These are phyloP conservation scores for Raffaelea ambrosiae DNA, from an alignment of 2,329 filamentous ascomycete genomes.

Conservation along the genomic window DNA sequence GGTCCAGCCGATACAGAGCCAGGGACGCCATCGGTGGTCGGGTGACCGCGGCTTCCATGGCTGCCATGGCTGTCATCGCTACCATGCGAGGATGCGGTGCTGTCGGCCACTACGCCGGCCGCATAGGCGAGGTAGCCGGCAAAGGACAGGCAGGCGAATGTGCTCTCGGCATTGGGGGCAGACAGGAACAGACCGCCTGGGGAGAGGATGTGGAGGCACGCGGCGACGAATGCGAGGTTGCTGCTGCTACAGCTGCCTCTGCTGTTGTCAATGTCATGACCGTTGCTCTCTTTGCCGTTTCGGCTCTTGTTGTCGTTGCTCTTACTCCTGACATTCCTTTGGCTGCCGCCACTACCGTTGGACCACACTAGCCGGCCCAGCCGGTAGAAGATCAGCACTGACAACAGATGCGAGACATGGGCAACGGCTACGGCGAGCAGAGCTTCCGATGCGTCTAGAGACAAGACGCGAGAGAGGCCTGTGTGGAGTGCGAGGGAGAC, in stretches of 20 bases:
- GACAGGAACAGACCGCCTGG: slow-evolving; percentile 86
- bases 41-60: too few species aligned
- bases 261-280: too few species aligned
- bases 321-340: too few species aligned
- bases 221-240: slow-evolving; percentile 54
- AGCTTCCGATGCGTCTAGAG: slow-evolving; percentile 6
- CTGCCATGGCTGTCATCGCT: too few species aligned
- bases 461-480: neutral
- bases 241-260: neutral
- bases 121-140: slow-evolving; percentile 63
- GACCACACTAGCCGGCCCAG: slow-evolving; percentile 12
- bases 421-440: slow-evolving; percentile 58
- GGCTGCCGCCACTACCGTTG: slow-evolving; percentile 1
- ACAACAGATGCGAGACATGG: slow-evolving; percentile 66
- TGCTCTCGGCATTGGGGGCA: slow-evolving; percentile 73
- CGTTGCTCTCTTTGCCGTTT: too few species aligned
- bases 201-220: slow-evolving; percentile 70
- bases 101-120: slow-evolving; percentile 21
- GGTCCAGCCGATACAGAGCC: too few species aligned
- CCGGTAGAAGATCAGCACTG: slow-evolving; percentile 34
- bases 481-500: too few species aligned
- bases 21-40: too few species aligned
- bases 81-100: too few species aligned
- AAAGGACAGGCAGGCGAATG: slow-evolving; percentile 72
- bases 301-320: too few species aligned